Base-by-base conservation (phyloP, 2,329 filamentous ascomycete species). In the Ceratocystis ficicola region DNA sequence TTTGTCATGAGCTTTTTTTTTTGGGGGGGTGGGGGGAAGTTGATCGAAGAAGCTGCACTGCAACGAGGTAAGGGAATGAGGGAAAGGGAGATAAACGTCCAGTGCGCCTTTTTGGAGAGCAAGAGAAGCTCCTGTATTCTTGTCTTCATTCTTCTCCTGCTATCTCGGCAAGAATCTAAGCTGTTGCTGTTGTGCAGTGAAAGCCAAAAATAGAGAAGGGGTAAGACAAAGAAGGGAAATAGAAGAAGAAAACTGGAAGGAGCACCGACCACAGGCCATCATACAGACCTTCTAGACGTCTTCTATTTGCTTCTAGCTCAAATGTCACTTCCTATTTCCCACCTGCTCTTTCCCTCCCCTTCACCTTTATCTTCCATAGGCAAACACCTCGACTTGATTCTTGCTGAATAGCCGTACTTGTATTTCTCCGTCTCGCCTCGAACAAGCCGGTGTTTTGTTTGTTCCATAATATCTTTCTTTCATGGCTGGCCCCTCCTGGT, bases 261-360 rank as follows among this genome's bases (percentile, higher is more conserved):
- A 15, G 36, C 36, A 41, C 36, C 36, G 15, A 41, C 30, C 32
- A 41, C 28, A 36, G n/a, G 6, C 36, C 57, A 41, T n/a, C 25
- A 32, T 22, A 41, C 30, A 44, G 15, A 10, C 60, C 60, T 48
- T 62, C 60, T 62, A 62, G 60, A 62, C 32, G 60, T 8, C 63
- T 59, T 65, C 50, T 17, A 30, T 65, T 59, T 52, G 7, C n/a
- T 52, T 15, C 44, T 63, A 46, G 28, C 8, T 22, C 22, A 15
- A 59, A 5, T 44, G 28, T 32, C 52, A 36, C n/a, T 44, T 48
- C 63, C 32, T 55, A n/a, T 20, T 48, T 44, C 17, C 25, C 46
- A 1, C 52, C n/a, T 41, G 12, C 46, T 10, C 17, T 20, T 52
- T 65, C 52, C 32, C 41, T 52, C 44, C 52, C 32, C 41, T 62